Base-by-base conservation (phyloP, 768 basidiomycete genomes). In the Naematelia aurantialba region DNA sequence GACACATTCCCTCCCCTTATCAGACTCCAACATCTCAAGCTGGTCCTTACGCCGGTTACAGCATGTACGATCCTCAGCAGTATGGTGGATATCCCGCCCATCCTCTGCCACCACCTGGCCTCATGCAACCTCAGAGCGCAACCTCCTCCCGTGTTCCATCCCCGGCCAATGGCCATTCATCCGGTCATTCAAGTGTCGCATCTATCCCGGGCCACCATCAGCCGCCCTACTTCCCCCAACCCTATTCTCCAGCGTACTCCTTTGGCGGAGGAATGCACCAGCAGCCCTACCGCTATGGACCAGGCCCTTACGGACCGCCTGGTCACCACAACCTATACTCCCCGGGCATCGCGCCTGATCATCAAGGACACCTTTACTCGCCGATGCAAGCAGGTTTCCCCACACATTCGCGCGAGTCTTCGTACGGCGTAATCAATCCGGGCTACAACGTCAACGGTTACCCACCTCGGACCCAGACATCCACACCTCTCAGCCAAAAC, bases 1-100 rank as follows among this genome's bases (percentile, higher is more conserved):
- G 60, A 22, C 68, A 68, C 31, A 22, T 67, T 13, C 72, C 69
- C 21, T 73, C 72, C 8, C 69, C 69, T 19, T 73, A 73, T 46
- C 56, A 59, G 24, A 70, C 69, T 10, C 69, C 69, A 4, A 70
- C 68, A 3, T 59, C 61, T n/a, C 66, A 69, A 57, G 66, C 48
- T 27, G 27, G 62, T 39, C 65, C 67, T 4, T 70, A 68, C 60
- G 54, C 60, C 26, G 63, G 65, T 12, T 73, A 69, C 61, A 26
- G 31, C 22, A 62, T 65, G 57, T 70, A 67, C 61, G 69, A 70
- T 30, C 68, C 61, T 2, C 21, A 54, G 26, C 56, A 52, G 31
- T 59, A 67, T 34, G 63, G 34, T 39, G 34, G 62, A 26, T 66
- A 68, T 45, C 55, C 61, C 17, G 44, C 51, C 19, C 68, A 70